A percentile compares a stretch with the other conserved stretches of the same genome.
These are phyloP conservation scores for Wallacemonas sp. DNA, from an alignment of 208 protist genomes.

Conservation along the genomic window DNA sequence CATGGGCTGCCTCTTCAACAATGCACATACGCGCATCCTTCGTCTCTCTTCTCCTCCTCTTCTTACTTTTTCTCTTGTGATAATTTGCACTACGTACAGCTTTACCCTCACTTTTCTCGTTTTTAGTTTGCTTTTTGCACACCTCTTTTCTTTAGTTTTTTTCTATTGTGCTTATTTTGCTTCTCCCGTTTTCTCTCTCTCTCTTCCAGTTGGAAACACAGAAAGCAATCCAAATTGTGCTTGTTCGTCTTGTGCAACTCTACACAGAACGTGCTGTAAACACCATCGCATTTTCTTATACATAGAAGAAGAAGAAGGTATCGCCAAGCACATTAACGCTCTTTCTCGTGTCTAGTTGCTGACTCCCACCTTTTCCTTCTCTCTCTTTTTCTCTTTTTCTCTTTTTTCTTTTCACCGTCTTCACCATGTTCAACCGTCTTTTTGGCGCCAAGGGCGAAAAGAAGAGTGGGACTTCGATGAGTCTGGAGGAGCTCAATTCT, in stretches of 20 bases:
- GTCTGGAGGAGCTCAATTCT: conserved; percentile 74
- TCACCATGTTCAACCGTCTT: conserved; percentile 70
- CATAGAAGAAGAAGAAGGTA: no score
- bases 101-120: neutral
- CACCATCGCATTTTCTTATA: no score
- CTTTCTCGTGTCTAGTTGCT: conserved; percentile 17
- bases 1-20: no score
- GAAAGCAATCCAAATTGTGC: neutral
- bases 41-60: conserved; percentile 8
- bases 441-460: conserved; percentile 73
- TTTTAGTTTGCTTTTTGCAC: conserved; percentile 1
- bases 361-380: conserved; percentile 14
- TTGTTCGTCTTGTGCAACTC: no score
- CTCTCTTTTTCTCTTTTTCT: conserved; percentile 14
- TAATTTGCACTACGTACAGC: neutral
- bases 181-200: conserved; percentile 9
- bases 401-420: conserved; percentile 13
- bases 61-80: neutral
- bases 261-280: no score
- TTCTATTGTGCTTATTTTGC: conserved; percentile 9
- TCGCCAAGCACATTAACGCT: no score
- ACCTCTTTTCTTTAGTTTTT: conserved; percentile 3
- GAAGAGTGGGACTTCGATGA: conserved; percentile 27
- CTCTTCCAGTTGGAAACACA: neutral
- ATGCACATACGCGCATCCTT: no score